A percentile compares a stretch with the other conserved stretches of the same genome.
Conservation (phyloP, 768 basidiomycete genomes). For the Tulasnella sp. region DNA sequence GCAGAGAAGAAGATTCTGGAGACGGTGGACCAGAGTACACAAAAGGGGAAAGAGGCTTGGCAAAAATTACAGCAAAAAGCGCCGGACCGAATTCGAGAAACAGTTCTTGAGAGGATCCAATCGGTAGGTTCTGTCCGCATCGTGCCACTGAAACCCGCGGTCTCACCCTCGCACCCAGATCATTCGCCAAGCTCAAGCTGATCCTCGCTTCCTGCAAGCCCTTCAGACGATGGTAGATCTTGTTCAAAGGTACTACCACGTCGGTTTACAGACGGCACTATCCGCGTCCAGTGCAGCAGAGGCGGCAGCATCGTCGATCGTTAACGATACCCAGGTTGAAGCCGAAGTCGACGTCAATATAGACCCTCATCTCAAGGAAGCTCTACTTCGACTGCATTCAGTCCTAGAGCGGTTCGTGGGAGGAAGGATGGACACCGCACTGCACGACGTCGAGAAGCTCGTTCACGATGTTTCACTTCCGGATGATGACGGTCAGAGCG, state of each 20-base stretch:
- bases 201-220: slow-evolving; percentile 16
- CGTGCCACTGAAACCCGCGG: background rate
- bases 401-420: slow-evolving; percentile 23
- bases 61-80: background rate
- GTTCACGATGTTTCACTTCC: background rate
- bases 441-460: slow-evolving; percentile 6
- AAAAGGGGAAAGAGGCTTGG: slow-evolving; percentile 10
- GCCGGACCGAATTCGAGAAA: slow-evolving; percentile 5
- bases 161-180: background rate
- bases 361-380: slow-evolving; percentile 20
- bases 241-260: background rate
- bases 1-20: slow-evolving; percentile 19
- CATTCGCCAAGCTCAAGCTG: slow-evolving; percentile 21
- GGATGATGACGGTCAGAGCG: background rate
- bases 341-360: slow-evolving; percentile 8
- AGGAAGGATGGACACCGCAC: background rate
- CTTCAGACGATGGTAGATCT: slow-evolving; percentile 13
- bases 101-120: background rate
- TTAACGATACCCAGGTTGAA: slow-evolving; percentile 11
- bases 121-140: background rate
- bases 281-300: background rate
- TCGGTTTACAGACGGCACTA: background rate
- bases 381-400: background rate
- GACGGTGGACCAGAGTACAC: background rate
- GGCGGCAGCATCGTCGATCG: slow-evolving; percentile 1